Conservation (phyloP, 1,284 basidiomycete species). For the Puccinia horiana region DNA sequence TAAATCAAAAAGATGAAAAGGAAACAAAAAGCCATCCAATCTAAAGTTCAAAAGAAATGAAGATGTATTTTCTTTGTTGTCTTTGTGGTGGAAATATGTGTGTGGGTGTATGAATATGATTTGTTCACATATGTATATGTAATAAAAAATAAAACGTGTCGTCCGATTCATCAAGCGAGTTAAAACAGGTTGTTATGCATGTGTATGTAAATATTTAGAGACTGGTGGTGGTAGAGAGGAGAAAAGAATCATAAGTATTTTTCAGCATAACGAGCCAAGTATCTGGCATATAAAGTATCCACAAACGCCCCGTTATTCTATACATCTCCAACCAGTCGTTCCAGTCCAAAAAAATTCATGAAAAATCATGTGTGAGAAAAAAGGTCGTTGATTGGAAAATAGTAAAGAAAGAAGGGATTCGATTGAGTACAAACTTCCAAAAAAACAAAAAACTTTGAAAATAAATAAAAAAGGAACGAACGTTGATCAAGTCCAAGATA, state of each 20-base stretch:
- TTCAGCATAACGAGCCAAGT: conserved; percentile 39
- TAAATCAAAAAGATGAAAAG: too few species aligned
- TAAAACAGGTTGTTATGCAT: too few species aligned
- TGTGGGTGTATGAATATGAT: neutral
- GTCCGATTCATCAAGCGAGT: too few species aligned
- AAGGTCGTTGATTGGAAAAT: too few species aligned
- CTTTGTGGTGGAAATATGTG: neutral
- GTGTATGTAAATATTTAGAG: too few species aligned
- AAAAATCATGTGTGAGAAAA: too few species aligned
- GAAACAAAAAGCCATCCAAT: too few species aligned
- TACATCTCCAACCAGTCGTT: too few species aligned
- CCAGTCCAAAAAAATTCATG: too few species aligned
- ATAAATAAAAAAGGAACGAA: neutral
- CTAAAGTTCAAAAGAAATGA: too few species aligned
- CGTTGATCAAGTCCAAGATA: conserved; percentile 38
- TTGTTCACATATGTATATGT: neutral
- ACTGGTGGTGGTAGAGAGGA: neutral
- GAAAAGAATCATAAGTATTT: conserved; percentile 28
- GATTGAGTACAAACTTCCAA: neutral
- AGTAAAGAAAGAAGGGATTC: neutral
- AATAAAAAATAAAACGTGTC: neutral
- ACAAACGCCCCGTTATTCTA: conserved; percentile 42
- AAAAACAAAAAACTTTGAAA: neutral
- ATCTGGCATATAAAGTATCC: conserved; percentile 40
- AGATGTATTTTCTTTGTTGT: neutral